A percentile compares a stretch with the other conserved stretches of the same genome.
These are phyloP conservation scores for Trypanosoma boissoni DNA, from an alignment of 208 protist genomes.

Conservation along the genomic window DNA sequence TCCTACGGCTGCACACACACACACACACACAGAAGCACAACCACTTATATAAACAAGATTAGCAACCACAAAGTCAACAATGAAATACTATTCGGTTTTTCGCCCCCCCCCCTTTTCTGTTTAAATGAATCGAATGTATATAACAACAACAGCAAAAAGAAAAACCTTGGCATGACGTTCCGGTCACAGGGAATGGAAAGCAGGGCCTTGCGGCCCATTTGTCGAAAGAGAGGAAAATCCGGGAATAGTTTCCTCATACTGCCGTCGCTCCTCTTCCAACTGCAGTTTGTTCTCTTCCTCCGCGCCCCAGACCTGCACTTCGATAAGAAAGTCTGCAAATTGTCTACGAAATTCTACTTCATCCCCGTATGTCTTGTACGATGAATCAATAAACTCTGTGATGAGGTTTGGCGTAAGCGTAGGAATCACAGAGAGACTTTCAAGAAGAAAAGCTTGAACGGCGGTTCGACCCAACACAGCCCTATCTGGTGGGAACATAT, in stretches of 20 bases:
- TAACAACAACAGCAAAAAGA: neutral
- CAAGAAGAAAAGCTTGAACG: conserved; percentile 48
- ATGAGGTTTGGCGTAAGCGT: conserved; percentile 59
- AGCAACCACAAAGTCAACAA: too few species aligned
- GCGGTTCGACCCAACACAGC: conserved; percentile 55
- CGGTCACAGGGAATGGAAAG: neutral
- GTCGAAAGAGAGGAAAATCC: conserved; percentile 34
- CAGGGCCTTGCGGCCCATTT: conserved; percentile 12
- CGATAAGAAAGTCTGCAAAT: conserved; percentile 84
- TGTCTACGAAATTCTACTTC: conserved; percentile 38
- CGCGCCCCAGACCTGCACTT: conserved; percentile 82
- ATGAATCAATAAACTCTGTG: conserved; percentile 41
- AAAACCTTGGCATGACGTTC: neutral
- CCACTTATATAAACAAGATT: neutral
- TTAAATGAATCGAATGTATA: neutral
- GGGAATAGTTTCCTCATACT: conserved; percentile 50
- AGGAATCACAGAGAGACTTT: conserved; percentile 59
- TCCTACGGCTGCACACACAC: neutral
- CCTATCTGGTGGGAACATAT: conserved; percentile 43
- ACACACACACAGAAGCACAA: neutral
- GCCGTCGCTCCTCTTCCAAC: conserved; percentile 53
- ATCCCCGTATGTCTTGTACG: conserved; percentile 44
- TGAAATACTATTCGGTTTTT: neutral
- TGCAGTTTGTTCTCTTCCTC: conserved; percentile 83
- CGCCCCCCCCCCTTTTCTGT: neutral